phyloP scores from a whole-genome alignment of 257 asterid genomes.

The Solanum chiquidenum region DNA sequence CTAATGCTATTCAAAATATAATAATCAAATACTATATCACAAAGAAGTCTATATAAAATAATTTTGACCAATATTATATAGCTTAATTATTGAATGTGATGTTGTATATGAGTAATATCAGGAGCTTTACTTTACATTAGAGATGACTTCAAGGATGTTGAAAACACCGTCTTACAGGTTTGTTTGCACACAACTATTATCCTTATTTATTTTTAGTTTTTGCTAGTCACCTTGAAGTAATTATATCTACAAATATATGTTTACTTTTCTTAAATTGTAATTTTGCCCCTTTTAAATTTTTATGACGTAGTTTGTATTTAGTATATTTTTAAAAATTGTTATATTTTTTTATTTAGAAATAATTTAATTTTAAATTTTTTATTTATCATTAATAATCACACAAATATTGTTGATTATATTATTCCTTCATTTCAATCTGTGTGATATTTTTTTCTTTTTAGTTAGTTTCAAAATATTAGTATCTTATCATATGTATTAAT shows the following conservation, averaged over 20 bases:
- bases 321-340: not conserved
- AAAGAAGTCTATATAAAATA: too few species aligned
- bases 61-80: not conserved
- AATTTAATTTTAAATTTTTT: not conserved
- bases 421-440: too few species aligned
- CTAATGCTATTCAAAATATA: too few species aligned
- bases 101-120: conserved; percentile 32
- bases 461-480: too few species aligned
- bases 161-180: conserved; percentile 38
- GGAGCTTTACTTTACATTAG: conserved; percentile 45
- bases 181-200: not conserved
- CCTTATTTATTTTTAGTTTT: not conserved
- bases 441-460: too few species aligned
- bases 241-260: not conserved
- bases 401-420: too few species aligned
- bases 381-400: not conserved
- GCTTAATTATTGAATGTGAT: not conserved
- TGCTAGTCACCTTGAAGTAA: not conserved
- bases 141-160: conserved; percentile 41
- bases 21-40: too few species aligned
- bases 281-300: not conserved
- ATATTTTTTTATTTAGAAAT: not conserved
- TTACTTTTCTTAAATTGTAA: not conserved
- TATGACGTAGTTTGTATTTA: not conserved
- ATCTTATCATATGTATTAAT: too few species aligned